These are phyloP conservation scores for Tulasnella sp. DNA, from an alignment of 768 basidiomycete genomes.

Conservation along the genomic window DNA sequence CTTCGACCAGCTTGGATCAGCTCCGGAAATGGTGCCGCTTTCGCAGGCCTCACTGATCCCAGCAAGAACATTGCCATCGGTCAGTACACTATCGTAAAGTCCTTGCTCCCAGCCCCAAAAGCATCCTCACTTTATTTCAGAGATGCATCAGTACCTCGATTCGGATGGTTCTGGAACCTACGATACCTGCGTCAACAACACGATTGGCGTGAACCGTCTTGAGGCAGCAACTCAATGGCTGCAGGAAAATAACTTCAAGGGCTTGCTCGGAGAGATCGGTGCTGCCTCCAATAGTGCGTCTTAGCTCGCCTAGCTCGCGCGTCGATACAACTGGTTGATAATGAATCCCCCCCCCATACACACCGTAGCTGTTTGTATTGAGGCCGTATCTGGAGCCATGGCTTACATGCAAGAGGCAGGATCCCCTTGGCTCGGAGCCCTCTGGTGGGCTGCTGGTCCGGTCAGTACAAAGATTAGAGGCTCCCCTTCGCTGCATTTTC, in stretches of 20 bases:
- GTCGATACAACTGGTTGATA: too few relatives aligned
- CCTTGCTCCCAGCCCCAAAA: too few relatives aligned
- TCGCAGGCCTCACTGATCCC: conserved; percentile 45
- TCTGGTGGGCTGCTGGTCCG: conserved; percentile 14
- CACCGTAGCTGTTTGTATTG: conserved; percentile 31
- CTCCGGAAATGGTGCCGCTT: conserved; percentile 45
- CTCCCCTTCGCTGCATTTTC: too few relatives aligned
- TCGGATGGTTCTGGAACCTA: conserved; percentile 46
- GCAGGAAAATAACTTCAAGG: conserved; percentile 45
- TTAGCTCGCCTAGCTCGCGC: too few relatives aligned
- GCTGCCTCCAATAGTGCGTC: conserved; percentile 31
- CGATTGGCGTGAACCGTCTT: conserved; percentile 49
- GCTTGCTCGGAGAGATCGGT: conserved; percentile 55
- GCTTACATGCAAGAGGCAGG: conserved; percentile 48
- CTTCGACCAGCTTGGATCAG: conserved; percentile 48
- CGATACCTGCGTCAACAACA: conserved; percentile 43
- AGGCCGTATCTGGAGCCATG: conserved; percentile 44
- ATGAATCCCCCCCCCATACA: neutral
- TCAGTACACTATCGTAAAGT: conserved; percentile 22
- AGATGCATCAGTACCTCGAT: conserved; percentile 67
- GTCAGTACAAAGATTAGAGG: too few relatives aligned
- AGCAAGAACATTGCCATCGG: conserved; percentile 51
- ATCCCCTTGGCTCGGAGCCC: conserved; percentile 36
- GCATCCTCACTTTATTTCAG: conserved; percentile 29
- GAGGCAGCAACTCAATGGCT: conserved; percentile 50